These are phyloP conservation scores for Diaporthe sp. DNA, from an alignment of 2,329 filamentous ascomycete genomes.

Conservation along the genomic window DNA sequence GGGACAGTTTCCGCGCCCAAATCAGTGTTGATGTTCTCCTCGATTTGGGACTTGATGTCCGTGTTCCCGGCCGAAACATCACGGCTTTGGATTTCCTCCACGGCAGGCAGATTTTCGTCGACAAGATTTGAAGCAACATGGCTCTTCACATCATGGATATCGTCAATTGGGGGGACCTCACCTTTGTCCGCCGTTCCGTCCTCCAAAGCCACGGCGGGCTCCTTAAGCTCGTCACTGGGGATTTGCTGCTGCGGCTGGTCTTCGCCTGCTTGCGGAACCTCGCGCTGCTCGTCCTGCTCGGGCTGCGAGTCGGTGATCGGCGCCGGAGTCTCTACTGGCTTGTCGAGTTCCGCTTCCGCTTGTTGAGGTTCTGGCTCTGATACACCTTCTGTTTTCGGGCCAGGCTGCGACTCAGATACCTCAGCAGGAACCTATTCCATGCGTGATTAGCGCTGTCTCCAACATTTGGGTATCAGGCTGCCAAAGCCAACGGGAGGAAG, in stretches of 20 bases:
- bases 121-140: slow-evolving; percentile 43
- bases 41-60: neutral
- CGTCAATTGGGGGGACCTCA: slow-evolving; percentile 41
- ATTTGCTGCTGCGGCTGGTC: neutral
- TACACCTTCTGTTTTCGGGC: neutral
- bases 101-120: slow-evolving; percentile 34
- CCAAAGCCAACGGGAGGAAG: neutral
- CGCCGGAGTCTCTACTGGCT: neutral
- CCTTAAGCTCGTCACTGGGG: slow-evolving; percentile 19
- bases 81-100: slow-evolving; percentile 24
- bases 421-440: slow-evolving; percentile 4
- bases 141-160: slow-evolving; percentile 37
- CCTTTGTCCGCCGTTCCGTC: slow-evolving; percentile 36
- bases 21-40: neutral
- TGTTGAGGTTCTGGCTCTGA: slow-evolving; percentile 12
- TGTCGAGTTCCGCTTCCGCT: neutral
- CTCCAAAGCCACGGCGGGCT: slow-evolving; percentile 15
- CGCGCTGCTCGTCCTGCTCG: neutral
- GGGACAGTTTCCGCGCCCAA: neutral
- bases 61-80: slow-evolving; percentile 33
- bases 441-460: neutral
- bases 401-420: slow-evolving; percentile 7
- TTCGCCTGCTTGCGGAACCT: neutral
- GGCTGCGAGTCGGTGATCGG: neutral
- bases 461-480: neutral